Base-by-base conservation (phyloP, 73 alveolate genomes). In the Paramecium octaurelia region DNA sequence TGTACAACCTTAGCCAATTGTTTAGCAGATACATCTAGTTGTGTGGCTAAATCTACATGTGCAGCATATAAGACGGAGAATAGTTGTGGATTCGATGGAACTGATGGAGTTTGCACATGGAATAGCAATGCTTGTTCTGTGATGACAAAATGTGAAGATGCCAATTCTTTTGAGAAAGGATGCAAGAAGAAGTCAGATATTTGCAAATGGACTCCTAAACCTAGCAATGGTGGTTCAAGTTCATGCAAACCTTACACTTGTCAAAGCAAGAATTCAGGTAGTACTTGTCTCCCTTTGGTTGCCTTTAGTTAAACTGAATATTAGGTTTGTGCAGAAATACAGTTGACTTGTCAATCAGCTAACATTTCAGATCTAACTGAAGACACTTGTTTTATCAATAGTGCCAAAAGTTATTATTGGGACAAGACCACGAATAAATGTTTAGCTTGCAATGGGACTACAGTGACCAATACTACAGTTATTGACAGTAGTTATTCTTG, bases 181-280 rank as follows among this genome's bases (percentile, higher is more conserved):
- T 80, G 91, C 16, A 40, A 46, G 38, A 80, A 80, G 16, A 24
- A 44, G 14, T 42, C 91, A 12, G 46, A 21, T 20, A 35, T 48
- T 40, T 80, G 91, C 27, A 80, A 80, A 46, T 80, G 91, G 91
- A 80, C 91, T 5, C 91, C 91, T 8, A 80, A 80, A 46, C 91
- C 91, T 8, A 44, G 76, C 21, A 80, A 80, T 46, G 73, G 73
- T 40, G 91, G 91, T 40, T 20, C 76, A 10, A 80, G 91, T 46
- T 80, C 76, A 16, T 80, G 91, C 27, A 80, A 42, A 24, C 75
- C 91, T 2, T 35, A 24, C 31, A 80, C 91, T 12, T 80, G 91
- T 48, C 10, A 59, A 24, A 80, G 46, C 21, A 24, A 40, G 16
- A 23, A 40, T 23, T 18, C 76, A 21, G 76, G 70, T 12, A 18